Base-by-base conservation (phyloP, 202 grass and related monocot species). In the Schoenoplectus tabernaemontani region DNA sequence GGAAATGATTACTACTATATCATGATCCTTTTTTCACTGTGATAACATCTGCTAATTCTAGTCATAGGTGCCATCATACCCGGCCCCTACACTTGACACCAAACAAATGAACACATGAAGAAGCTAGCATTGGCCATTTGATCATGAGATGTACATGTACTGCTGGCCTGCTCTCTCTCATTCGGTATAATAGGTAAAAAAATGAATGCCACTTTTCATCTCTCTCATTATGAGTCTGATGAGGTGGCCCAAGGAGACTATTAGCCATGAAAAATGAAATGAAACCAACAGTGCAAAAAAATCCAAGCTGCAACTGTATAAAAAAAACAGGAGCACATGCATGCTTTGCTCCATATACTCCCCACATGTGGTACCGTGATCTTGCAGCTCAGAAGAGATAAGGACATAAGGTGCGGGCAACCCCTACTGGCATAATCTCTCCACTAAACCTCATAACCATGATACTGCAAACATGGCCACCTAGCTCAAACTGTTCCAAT, bases 321-420 rank as follows among this genome's bases (percentile, higher is more conserved):
- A n/a, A n/a, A n/a, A 28, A 74, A 75, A 75, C 70, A 75, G 9
- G 28, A 75, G 70, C 70, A 75, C n/a, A n/a, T n/a, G n/a, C 70
- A 75, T 75, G 70, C 47, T 16, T 34, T 54, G 70, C 46, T 54
- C 70, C 70, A 54, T 54, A 1, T 74, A 34, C 26, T 74, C 26
- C 47, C 16, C 28, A 36, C 70, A 75, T 54, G 16, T 75, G 23
- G 70, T 54, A 54, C 47, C 47, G 26, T 34, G n/a, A n/a, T 75
- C 70, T 75, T 19, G 15, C 8, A 34, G 7, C 24, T 54, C 16
- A 36, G 7, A 53, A 54, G 20, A 53, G 7, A 34, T 19, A 51
- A 33, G 46, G 28, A n/a, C 1, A n/a, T 9, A 28, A 70, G 10
- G 38, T n/a, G n/a, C n/a, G n/a, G n/a, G n/a, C n/a, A n/a, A n/a